These are phyloP conservation scores for Cryptococcus jaspeensis DNA, from an alignment of 1,284 basidiomycete species.

Conservation along the genomic window DNA sequence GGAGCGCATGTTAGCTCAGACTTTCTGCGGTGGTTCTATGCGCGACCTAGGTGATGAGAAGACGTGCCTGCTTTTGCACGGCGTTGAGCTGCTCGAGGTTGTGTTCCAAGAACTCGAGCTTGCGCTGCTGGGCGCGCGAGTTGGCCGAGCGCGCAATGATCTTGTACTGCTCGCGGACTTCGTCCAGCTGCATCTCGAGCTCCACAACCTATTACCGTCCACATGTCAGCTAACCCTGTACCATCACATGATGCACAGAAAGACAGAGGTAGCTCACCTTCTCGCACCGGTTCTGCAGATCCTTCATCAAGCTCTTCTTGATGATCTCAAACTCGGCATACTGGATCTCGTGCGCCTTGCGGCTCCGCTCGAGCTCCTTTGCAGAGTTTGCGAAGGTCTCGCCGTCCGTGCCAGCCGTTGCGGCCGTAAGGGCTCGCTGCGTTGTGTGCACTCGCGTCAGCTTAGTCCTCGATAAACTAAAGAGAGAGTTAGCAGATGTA, in stretches of 20 bases:
- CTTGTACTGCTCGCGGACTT: constrained; percentile 98
- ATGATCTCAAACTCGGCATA: constrained; percentile 97
- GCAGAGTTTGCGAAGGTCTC: constrained; percentile 95
- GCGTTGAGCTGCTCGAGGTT: constrained; percentile 93
- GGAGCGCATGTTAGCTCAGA: constrained; percentile 10
- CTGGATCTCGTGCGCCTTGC: constrained; percentile 95
- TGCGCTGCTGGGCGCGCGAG: constrained; percentile 97
- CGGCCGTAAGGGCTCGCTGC: constrained; percentile 92
- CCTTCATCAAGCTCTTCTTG: constrained; percentile 98
- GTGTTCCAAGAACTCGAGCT: constrained; percentile 97
- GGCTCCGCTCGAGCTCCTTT: constrained; percentile 92
- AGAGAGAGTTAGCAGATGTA: constrained; percentile 7
- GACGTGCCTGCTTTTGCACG: constrained; percentile 90
- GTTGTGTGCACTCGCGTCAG: constrained; percentile 72
- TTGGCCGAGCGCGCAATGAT: constrained; percentile 97
- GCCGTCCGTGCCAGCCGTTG: constrained; percentile 92
- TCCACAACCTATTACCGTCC: constrained; percentile 78
- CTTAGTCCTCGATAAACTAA: not conserved
- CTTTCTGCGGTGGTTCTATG: not conserved
- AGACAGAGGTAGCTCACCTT: constrained; percentile 63
- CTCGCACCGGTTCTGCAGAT: constrained; percentile 98
- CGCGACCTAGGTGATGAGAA: not conserved
- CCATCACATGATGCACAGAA: not conserved
- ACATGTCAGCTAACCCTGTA: not conserved
- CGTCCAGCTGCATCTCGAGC: constrained; percentile 97